Evolutionary conservation across 306 rosid species (phyloP).

Genomic region (Cicer pinnatifidum): DNA sequence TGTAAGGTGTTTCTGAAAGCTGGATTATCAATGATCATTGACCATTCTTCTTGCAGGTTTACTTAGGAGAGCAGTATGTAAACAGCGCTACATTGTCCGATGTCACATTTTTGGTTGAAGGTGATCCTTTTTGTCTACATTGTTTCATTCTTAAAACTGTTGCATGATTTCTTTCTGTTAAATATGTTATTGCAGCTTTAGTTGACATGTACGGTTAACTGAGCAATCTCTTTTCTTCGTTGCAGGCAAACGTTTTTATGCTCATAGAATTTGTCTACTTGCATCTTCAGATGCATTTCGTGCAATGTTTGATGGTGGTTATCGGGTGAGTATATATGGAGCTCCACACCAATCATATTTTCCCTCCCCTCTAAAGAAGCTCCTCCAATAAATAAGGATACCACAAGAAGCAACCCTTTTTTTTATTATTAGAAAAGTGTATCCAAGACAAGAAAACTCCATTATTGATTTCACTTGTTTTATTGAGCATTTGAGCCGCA

Average conservation of each 20-base stretch:
- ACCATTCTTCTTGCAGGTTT: slow-evolving; percentile 73
- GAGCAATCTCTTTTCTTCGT: slow-evolving; percentile 27
- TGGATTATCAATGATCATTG: slow-evolving; percentile 36
- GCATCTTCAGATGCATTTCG: slow-evolving; percentile 98
- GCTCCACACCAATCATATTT: slow-evolving; percentile 23
- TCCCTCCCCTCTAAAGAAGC: neutral
- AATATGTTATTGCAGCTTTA: slow-evolving; percentile 29
- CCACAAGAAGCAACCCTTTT: neutral
- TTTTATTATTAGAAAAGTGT: neutral
- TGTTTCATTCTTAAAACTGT: slow-evolving; percentile 27
- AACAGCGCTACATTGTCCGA: slow-evolving; percentile 85
- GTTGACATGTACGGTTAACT: slow-evolving; percentile 36
- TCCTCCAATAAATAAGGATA: slow-evolving; percentile 7
- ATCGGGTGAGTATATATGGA: slow-evolving; percentile 70
- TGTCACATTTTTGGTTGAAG: slow-evolving; percentile 95
- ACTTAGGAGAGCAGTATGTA: slow-evolving; percentile 90
- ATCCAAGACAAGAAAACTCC: slow-evolving; percentile 1
- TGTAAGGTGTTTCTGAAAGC: slow-evolving; percentile 1
- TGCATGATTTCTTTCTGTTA: slow-evolving; percentile 1
- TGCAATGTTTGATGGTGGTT: slow-evolving; percentile 99
- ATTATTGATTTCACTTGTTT: slow-evolving; percentile 27
- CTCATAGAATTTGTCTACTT: slow-evolving; percentile 94
- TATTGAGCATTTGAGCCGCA: slow-evolving; percentile 30
- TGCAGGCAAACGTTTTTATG: slow-evolving; percentile 92
- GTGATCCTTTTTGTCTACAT: slow-evolving; percentile 52